phyloP scores from a whole-genome alignment of 1,284 basidiomycete species.

The Leccinum fallax region DNA sequence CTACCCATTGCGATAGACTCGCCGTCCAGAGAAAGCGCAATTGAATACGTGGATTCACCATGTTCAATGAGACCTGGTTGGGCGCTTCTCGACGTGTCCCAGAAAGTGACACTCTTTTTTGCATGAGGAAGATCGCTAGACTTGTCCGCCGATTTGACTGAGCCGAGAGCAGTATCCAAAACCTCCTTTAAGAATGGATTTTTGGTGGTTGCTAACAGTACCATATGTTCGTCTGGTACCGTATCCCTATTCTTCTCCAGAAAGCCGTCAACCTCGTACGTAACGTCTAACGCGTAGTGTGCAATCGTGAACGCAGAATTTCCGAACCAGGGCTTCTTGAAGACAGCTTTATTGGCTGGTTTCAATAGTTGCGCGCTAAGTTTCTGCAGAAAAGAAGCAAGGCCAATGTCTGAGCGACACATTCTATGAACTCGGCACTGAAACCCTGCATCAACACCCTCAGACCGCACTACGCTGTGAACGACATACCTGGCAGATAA shows the following conservation, averaged over 20 bases:
- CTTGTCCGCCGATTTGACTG: slow-evolving; percentile 63
- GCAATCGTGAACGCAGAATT: slow-evolving; percentile 97
- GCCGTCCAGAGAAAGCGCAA: background rate
- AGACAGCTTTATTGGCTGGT: slow-evolving; percentile 85
- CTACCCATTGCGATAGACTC: background rate
- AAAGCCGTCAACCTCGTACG: slow-evolving; percentile 98
- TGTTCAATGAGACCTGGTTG: background rate
- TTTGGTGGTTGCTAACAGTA: slow-evolving; percentile 81
- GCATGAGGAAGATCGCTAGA: slow-evolving; percentile 40
- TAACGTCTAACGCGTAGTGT: slow-evolving; percentile 98
- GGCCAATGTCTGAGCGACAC: too few species aligned
- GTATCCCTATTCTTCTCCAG: slow-evolving; percentile 99
- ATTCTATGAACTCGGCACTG: too few species aligned
- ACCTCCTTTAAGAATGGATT: slow-evolving; percentile 96
- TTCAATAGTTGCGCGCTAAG: slow-evolving; percentile 87
- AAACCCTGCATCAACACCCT: too few species aligned
- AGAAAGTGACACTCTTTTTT: background rate
- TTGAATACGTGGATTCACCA: background rate
- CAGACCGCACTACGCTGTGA: too few species aligned
- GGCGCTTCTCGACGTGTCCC: background rate
- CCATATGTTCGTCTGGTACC: slow-evolving; percentile 97
- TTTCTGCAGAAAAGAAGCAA: slow-evolving; percentile 88
- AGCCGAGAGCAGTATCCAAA: slow-evolving; percentile 84
- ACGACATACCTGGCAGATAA: too few species aligned
- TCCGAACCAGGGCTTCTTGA: slow-evolving; percentile 98